Evolutionary conservation across 2,329 filamentous ascomycete genomes (phyloP).

Genomic region (Aschersonia sp.): DNA sequence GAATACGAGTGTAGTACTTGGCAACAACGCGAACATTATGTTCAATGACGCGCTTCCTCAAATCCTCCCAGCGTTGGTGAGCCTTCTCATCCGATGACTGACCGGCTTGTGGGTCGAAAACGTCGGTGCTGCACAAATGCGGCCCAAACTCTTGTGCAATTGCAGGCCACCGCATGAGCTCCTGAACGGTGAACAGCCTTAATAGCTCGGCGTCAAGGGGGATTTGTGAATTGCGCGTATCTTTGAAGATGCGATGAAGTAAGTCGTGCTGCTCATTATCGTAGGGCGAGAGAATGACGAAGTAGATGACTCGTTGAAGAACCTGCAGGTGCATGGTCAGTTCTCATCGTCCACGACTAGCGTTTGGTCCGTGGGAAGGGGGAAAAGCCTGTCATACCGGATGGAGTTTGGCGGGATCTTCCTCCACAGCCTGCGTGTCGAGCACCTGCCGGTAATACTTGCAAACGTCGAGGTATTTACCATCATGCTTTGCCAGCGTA

Average conservation of each 20-base stretch:
- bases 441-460: slow-evolving; percentile 96
- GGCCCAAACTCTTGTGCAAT: slow-evolving; percentile 80
- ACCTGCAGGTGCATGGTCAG: slow-evolving; percentile 37
- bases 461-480: slow-evolving; percentile 94
- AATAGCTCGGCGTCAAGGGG: slow-evolving; percentile 72
- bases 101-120: slow-evolving; percentile 59
- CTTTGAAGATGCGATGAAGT: slow-evolving; percentile 80
- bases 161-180: slow-evolving; percentile 97
- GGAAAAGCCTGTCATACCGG: slow-evolving; percentile 43
- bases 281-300: slow-evolving; percentile 88
- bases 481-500: slow-evolving; percentile 84
- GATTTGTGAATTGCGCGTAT: slow-evolving; percentile 67
- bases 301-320: slow-evolving; percentile 92
- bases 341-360: not conserved
- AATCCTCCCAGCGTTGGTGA: slow-evolving; percentile 76
- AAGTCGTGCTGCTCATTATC: slow-evolving; percentile 98
- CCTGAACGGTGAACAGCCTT: slow-evolving; percentile 86
- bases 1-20: slow-evolving; percentile 97
- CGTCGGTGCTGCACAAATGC: slow-evolving; percentile 76
- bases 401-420: slow-evolving; percentile 72
- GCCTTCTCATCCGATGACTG: slow-evolving; percentile 66
- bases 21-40: slow-evolving; percentile 96
- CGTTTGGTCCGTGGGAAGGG: not conserved
- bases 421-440: slow-evolving; percentile 89
- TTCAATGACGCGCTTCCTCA: slow-evolving; percentile 97